Conservation (phyloP, 1,139 yeast genomes). For the Scheffersomyces lignicola region DNA sequence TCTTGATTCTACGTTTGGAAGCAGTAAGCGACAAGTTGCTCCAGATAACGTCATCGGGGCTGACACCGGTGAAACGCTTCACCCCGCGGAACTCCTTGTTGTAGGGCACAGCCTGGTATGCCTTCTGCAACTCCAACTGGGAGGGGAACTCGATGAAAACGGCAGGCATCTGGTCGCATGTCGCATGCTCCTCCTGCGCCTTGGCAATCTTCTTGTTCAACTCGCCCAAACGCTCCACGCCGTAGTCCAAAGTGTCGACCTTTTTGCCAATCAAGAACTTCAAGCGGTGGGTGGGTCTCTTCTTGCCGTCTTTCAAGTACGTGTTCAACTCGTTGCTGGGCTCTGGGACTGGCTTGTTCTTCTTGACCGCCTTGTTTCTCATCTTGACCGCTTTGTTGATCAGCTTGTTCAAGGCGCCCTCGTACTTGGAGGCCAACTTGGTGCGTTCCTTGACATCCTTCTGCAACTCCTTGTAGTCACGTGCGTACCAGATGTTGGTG, state of each 20-base stretch:
- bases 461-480: constrained; percentile 55
- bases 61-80: constrained; percentile 59
- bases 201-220: constrained; percentile 64
- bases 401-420: constrained; percentile 56
- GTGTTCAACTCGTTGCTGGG: constrained; percentile 61
- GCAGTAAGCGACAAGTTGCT: constrained; percentile 56
- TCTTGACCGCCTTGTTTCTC: constrained; percentile 57
- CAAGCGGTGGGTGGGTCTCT: constrained; percentile 67
- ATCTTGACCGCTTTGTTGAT: constrained; percentile 57
- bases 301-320: constrained; percentile 55
- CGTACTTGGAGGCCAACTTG: constrained; percentile 55
- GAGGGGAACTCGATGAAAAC: constrained; percentile 85
- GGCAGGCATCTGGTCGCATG: constrained; percentile 58
- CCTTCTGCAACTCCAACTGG: constrained; percentile 86
- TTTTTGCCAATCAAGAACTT: constrained; percentile 69
- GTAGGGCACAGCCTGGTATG: constrained; percentile 76
- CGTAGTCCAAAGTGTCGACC: constrained; percentile 79
- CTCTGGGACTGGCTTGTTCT: constrained; percentile 51
- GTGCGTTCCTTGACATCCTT: constrained; percentile 57
- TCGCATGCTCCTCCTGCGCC: constrained; percentile 51
- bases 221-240: constrained; percentile 64
- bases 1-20: constrained; percentile 41
- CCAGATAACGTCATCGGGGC: constrained; percentile 86
- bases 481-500: constrained; percentile 60
- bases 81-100: constrained; percentile 63